Evolutionary conservation across 2,329 filamentous ascomycete genomes (phyloP), one percentile per base, ranked within the genome.

Genomic region (Rutstroemia sp.): DNA sequence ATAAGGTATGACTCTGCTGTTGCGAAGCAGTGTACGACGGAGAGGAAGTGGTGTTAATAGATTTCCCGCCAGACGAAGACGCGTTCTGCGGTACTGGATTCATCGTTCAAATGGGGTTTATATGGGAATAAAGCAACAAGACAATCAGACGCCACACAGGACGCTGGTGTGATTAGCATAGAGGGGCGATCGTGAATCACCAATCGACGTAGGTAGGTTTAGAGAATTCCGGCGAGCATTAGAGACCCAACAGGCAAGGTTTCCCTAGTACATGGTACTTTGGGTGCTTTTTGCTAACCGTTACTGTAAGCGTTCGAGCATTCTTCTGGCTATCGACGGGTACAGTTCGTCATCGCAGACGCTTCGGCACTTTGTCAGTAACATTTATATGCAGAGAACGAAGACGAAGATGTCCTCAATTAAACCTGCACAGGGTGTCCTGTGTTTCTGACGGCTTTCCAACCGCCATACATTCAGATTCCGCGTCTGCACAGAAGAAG

Each of bases 31-130:
- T 58, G 53, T 67, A 61, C 21, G 67, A 65, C 39, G 30, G 12
- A 34, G 30, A 34, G 30, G 66, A 65, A 52, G 67, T 62, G 30
- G 59, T 63, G 59, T 62, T 69, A 60, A 65, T 50, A 30, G 61
- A 61, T 64, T 70, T 70, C 50, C 67, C 69, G 48, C 66, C 63
- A 50, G 64, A 58, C 58, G 59, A 59, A 50, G 65, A 63, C 58
- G 65, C 53, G 59, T 63, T 68, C 48, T 63, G 57, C 14, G 61
- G 61, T 59, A 63, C 64, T 62, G 66, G 63, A 67, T 61, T 70
- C 69, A 70, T 70, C 56, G 19, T 55, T 51, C 10, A 38, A 49
- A 34, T 54, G 8, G 12, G 12, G 30, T 50, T 21, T 7, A 34
- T 16, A 49, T 4, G 16, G 8, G 10, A 18, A 49, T 49, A 10